Evolutionary conservation across 768 basidiomycete species (phyloP).

Genomic region (Amanita inopinata): DNA sequence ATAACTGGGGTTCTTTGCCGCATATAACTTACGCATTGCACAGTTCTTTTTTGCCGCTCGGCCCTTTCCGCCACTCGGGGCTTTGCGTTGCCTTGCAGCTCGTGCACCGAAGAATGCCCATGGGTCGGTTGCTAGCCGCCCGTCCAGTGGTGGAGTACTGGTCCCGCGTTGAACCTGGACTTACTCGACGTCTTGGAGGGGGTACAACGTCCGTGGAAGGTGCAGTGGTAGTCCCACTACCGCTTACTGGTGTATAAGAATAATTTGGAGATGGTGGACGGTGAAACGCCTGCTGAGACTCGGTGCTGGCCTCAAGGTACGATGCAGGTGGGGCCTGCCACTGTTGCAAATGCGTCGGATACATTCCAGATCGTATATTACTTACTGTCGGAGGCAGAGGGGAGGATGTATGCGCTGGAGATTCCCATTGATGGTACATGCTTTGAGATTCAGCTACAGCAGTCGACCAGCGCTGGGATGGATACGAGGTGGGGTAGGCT

Average conservation of each 20-base stretch:
- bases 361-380: constrained; percentile 23
- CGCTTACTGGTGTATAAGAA: constrained; percentile 26
- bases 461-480: constrained; percentile 34
- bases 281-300: constrained; percentile 13
- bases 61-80: constrained; percentile 90
- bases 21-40: constrained; percentile 73
- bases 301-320: constrained; percentile 6
- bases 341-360: constrained; percentile 24
- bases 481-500: constrained; percentile 23
- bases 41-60: constrained; percentile 82
- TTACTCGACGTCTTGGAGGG: constrained; percentile 46
- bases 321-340: constrained; percentile 30
- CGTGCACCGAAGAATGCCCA: constrained; percentile 62
- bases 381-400: constrained; percentile 22
- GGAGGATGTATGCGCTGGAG: constrained; percentile 21
- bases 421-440: constrained; percentile 21
- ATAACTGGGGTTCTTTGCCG: background rate
- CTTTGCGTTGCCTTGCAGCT: constrained; percentile 77
- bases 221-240: constrained; percentile 19
- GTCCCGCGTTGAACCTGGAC: constrained; percentile 42
- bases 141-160: constrained; percentile 34
- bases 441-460: constrained; percentile 17
- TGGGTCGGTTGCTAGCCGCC: constrained; percentile 54
- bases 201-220: constrained; percentile 40
- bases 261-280: constrained; percentile 27